Evolutionary conservation across 495 filamentous ascomycete species (phyloP), one percentile per base, ranked within the genome.

Genomic region (Sordaria brevicollis): DNA sequence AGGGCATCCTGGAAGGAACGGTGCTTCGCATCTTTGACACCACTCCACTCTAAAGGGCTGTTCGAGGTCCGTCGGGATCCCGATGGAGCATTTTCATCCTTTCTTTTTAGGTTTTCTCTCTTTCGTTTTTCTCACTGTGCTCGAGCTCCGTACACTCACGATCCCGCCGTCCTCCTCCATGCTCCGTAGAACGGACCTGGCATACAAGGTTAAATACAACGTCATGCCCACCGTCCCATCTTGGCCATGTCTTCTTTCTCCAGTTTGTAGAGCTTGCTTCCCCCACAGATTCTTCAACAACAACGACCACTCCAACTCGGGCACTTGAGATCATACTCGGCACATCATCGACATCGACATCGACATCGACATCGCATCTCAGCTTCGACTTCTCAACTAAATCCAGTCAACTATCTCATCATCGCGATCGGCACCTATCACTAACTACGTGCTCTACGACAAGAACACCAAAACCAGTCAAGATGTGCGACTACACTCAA

Each of bases 401-500:
- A 66, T 10, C 38, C 33, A 9, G 31, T n/a, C 65, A n/a, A 19
- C 65, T 37, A 5, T 39, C 31, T 66, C 8, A 11, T 37, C 31
- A 5, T 62, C 5, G 25, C 65, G 2, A 39, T 25, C 65, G 39
- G 65, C 36, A 54, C 35, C 38, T 15, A 29, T n/a, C 21, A 5
- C 35, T 21, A n/a, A 35, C 19, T 39, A 21, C 31, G 65, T 29
- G 4, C 17, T 57, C 19, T 11, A 38, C 37, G 3, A 31, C 25
- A 10, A 17, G 31, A 57, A 31, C 25, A 31, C 21, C 49, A 57
- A 31, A 15, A 31, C 33, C 49, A 62, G 38, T 34, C 21, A 68
- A 19, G 3, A 76, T 79, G 78, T 79, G 78, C 68, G 78, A 76
- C 68, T 78, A 76, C 65, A 76, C 75, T 35, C 76, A 80, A 70